Conservation (phyloP, 1,139 yeast genomes). For the Nakaseomyces kungkrabaensis region DNA sequence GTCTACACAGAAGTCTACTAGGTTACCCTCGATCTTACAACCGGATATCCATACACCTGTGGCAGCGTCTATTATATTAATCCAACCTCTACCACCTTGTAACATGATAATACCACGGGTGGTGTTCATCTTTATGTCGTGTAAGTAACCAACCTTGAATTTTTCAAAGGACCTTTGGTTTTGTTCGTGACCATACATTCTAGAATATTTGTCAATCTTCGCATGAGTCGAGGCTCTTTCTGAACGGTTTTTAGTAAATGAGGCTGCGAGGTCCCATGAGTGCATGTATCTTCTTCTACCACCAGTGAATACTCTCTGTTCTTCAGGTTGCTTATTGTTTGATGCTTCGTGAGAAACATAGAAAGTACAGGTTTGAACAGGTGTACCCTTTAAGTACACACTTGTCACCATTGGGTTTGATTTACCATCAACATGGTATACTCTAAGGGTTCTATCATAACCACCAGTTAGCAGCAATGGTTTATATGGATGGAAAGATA, state of each 20-base stretch:
- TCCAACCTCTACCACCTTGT: slow-evolving; percentile 83
- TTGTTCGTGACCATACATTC: slow-evolving; percentile 85
- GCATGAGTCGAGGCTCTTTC: slow-evolving; percentile 33
- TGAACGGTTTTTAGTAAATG: slow-evolving; percentile 17
- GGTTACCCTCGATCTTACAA: slow-evolving; percentile 77
- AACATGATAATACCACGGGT: slow-evolving; percentile 66
- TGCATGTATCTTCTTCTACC: slow-evolving; percentile 91
- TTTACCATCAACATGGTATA: slow-evolving; percentile 90
- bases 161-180: slow-evolving; percentile 83
- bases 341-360: slow-evolving; percentile 19
- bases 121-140: slow-evolving; percentile 27
- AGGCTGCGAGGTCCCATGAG: slow-evolving; percentile 66
- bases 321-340: slow-evolving; percentile 19
- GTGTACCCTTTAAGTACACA: slow-evolving; percentile 65
- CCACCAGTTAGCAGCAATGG: slow-evolving; percentile 86
- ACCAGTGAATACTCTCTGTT: slow-evolving; percentile 61
- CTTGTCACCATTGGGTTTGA: slow-evolving; percentile 73
- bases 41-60: slow-evolving; percentile 84
- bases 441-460: slow-evolving; percentile 75
- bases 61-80: slow-evolving; percentile 62
- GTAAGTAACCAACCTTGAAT: slow-evolving; percentile 49
- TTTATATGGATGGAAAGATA: slow-evolving; percentile 77
- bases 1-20: slow-evolving; percentile 69
- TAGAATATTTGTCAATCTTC: slow-evolving; percentile 65
- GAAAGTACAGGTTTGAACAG: slow-evolving; percentile 57